Base-by-base conservation (phyloP, 345 rosid species). In the Brassica cretica region DNA sequence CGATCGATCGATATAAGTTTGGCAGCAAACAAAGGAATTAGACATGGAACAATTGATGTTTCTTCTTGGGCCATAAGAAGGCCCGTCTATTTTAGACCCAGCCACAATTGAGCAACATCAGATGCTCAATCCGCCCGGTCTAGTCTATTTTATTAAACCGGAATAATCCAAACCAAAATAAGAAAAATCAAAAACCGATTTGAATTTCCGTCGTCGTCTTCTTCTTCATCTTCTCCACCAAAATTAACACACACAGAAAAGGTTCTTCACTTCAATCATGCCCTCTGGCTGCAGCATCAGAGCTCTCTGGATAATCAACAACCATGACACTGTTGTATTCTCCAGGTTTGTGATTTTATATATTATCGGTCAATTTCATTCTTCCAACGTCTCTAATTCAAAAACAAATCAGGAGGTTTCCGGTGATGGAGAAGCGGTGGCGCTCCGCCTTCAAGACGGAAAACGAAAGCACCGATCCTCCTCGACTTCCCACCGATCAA, bases 221-320 rank as follows among this genome's bases (percentile, higher is more conserved):
- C 69, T 19, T 39, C 56, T 4, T 30, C 14, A 21, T 27, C 30
- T 21, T 6, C 33, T 6, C 30, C 25, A 4, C 30, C 25, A 4
- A 30, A 30, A 64, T 12, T 2, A 59, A 59, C 65, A 61, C 39
- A 29, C 12, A 3, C 35, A 60, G 33, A 60, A 25, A 25, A 30
- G 0, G 66, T 6, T 63, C 66, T 29, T 6, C 41, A 63, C 66
- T 63, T 63, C 67, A 32, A 33, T 5, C 39, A 89, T 89, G 97
- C 82, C 89, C 5, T 78, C 84, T 32, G 83, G 90, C 78, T 91
- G 99, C 88, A 78, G 97, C 74, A 84, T 94, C 66, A 80, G 99
- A 77, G 96, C 96, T 78, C 82, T 94, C 55, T 94, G 98, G 98
- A 88, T 85, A 85, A 85, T 94, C 86, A 87, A 85, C 85, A 89